Percentiles rank a stretch among this genome's conserved stretches.
These are phyloP conservation scores for Kwoniella heveanensis DNA, from an alignment of 768 basidiomycete species.

Conservation along the genomic window DNA sequence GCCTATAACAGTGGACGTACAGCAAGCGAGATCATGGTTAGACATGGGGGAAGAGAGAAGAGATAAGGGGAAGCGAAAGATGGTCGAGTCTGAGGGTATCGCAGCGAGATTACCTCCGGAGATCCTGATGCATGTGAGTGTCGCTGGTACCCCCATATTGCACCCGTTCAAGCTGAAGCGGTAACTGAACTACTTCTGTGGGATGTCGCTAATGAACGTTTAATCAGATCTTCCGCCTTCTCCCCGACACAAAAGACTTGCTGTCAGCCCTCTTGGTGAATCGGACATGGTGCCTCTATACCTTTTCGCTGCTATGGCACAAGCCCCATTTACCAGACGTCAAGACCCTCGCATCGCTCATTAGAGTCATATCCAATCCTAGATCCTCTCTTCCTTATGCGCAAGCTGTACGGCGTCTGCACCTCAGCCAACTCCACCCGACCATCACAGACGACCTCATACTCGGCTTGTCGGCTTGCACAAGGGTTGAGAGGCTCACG, in stretches of 20 bases:
- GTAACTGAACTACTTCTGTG: no score
- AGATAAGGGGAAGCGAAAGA: conserved; percentile 55
- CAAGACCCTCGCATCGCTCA: conserved; percentile 74
- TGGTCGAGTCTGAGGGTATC: conserved; percentile 14
- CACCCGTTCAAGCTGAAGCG: no score
- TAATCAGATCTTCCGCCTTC: conserved; percentile 71
- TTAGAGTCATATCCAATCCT: conserved; percentile 64
- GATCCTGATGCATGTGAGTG: conserved; percentile 72
- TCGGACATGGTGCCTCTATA: conserved; percentile 91
- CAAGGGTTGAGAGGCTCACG: conserved; percentile 82
- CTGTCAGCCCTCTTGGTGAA: conserved; percentile 76
- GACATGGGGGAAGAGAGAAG: conserved; percentile 15
- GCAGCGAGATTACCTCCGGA: conserved; percentile 70
- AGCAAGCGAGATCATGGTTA: conserved; percentile 23
- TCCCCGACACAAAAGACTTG: conserved; percentile 74
- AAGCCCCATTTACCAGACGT: conserved; percentile 75
- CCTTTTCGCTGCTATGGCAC: conserved; percentile 93
- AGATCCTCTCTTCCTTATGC: conserved; percentile 84
- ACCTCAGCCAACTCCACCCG: conserved; percentile 72
- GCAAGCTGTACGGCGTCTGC: conserved; percentile 83
- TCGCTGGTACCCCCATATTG: neutral
- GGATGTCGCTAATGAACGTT: neutral
- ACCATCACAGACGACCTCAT: conserved; percentile 76
- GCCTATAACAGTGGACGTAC: conserved; percentile 12
- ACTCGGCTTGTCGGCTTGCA: conserved; percentile 69